Evolutionary conservation across 306 rosid species (phyloP), one percentile per base, ranked within the genome.

Genomic region (Gleditsia sinensis): DNA sequence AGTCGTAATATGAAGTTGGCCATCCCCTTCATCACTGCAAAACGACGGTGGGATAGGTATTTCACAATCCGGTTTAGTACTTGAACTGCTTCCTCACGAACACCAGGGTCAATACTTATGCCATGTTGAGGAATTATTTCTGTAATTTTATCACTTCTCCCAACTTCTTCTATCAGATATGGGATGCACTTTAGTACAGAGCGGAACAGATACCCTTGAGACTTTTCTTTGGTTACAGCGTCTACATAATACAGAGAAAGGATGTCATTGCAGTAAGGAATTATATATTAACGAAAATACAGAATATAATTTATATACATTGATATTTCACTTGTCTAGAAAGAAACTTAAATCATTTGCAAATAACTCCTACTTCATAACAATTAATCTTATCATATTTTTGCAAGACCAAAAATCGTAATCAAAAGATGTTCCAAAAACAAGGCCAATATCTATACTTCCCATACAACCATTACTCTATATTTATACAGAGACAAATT

Each of bases 121-220:
- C 99, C 99, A 92, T 95, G 99, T 69, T 95, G 99, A 68, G 99
- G 99, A 80, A 95, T 92, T 78, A 95, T 95, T 84, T 95, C 99
- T 75, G 99, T 90, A 61, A 95, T 95, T 87, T 92, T 95, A 85
- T 95, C 99, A 86, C 59, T 88, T 68, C 99, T 88, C 65, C 99
- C 99, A 82, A 88, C 99, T 87, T 94, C 99, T 87, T 95, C 99
- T 19, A 90, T 95, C 78, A 95, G 84, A 86, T 92, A 86, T 10
- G 99, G 99, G 75, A 95, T 95, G 90, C 99, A 95, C 81, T 92
- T 95, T 69, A 95, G 86, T 88, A 92, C 98, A 42, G 99, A 92
- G 63, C 97, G 90, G 82, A 95, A 95, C 48, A 95, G 84, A 90
- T 88, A 85, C 61, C 98, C 99, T 83, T 95, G 99, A 73, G 99